Evolutionary conservation across 805 yeast genomes (phyloP), one percentile per base, ranked within the genome.

Genomic region (Yamadazyma laniorum): DNA sequence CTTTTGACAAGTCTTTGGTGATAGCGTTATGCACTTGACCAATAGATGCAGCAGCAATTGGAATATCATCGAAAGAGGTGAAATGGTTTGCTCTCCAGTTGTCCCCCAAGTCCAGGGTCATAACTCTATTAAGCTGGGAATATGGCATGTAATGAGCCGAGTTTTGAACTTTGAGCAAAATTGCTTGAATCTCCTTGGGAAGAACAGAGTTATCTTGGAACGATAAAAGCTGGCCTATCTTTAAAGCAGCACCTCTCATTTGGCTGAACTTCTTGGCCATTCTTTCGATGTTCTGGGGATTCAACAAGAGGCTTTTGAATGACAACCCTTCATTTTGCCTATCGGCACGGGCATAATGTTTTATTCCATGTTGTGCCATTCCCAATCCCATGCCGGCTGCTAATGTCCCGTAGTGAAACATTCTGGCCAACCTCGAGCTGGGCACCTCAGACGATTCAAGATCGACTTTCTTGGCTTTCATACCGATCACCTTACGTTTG

Each of bases 171-270:
- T 89, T 70, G 35, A 86, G 65, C 49, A 93, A 65, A 29, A 91
- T 79, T 49, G 80, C 77, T 52, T 88, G 95, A 41, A 93, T 76
- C 52, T 90, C 96, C 29, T 74, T 72, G 1, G 99, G 98, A 29
- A 91, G 64, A 23, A 91, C 79, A 21, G 85, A 74, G 43, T 83
- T 80, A 58, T 91, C 98, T 62, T 93, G 99, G 60, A 93, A 91
- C 2, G 96, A 87, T 61, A 93, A 67, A 84, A 93, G 79, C 63
- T 93, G 99, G n/a, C 99, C 99, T 39, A 93, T 76, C 56, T 93
- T 93, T 55, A 93, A 70, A 3, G 99, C 99, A 2, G 98, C 99
- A n/a, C 99, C 99, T 55, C 99, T 76, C 99, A 93, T 93, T 55
- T 86, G 80, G 35, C 93, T 79, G 51, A 93, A 79, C 58, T 88